phyloP scores from a whole-genome alignment of 352 stramenopile genomes.

The Phytophthora podocarpi region DNA sequence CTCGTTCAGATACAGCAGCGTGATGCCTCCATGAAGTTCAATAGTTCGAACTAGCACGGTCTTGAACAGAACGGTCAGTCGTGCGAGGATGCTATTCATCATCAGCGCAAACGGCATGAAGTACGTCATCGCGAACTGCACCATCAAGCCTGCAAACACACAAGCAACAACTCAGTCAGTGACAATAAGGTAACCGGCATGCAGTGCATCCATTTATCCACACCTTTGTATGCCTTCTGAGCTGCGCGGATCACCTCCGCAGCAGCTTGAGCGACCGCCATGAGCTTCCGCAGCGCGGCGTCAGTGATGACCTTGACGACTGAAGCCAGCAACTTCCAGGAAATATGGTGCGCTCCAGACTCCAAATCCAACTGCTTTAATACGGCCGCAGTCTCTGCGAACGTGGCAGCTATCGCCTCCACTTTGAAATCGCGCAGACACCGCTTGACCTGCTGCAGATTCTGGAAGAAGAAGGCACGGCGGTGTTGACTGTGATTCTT shows the following conservation, averaged over 20 bases:
- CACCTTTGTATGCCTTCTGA: constrained; percentile 82
- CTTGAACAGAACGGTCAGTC: constrained; percentile 67
- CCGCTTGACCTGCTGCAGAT: constrained; percentile 82
- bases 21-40: constrained; percentile 69
- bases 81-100: constrained; percentile 78
- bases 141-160: constrained; percentile 45
- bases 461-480: constrained; percentile 80
- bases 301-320: constrained; percentile 69
- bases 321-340: constrained; percentile 70
- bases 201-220: too few relatives aligned
- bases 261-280: constrained; percentile 28
- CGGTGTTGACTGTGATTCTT: constrained; percentile 91
- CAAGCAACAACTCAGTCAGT: constrained; percentile 4
- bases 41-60: constrained; percentile 64
- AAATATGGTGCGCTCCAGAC: constrained; percentile 66
- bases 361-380: constrained; percentile 53
- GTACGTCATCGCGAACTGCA: constrained; percentile 87
- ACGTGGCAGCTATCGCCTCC: constrained; percentile 39
- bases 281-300: constrained; percentile 49
- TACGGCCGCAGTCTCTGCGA: constrained; percentile 45
- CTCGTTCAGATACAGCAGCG: constrained; percentile 79
- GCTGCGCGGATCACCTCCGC: constrained; percentile 56
- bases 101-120: constrained; percentile 86
- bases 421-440: constrained; percentile 55
- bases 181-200: too few relatives aligned